Conservation (phyloP, 2,329 filamentous ascomycete genomes). For the Zasmidium cellare region DNA sequence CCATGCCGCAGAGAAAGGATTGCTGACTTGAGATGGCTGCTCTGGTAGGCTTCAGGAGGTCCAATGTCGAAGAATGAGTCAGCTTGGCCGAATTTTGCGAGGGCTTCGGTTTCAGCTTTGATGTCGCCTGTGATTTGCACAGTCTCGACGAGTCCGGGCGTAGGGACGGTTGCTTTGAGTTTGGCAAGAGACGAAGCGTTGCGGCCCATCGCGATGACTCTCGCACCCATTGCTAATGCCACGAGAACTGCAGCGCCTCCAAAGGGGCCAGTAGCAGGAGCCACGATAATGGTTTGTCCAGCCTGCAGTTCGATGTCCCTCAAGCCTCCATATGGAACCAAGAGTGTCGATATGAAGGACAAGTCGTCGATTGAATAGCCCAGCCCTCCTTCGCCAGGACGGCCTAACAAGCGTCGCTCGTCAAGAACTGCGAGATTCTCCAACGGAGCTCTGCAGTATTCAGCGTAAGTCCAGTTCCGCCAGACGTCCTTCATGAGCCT, state of each 20-base stretch:
- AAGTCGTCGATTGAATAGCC: conserved; percentile 49
- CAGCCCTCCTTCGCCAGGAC: conserved; percentile 16
- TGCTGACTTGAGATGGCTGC: conserved; percentile 44
- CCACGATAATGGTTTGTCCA: conserved; percentile 52
- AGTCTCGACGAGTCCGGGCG: conserved; percentile 33
- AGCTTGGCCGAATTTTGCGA: conserved; percentile 33
- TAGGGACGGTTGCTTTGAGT: neutral
- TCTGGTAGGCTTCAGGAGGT: conserved; percentile 39
- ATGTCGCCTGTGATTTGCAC: conserved; percentile 46
- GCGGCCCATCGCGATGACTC: conserved; percentile 44
- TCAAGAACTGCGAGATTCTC: conserved; percentile 39
- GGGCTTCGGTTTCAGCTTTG: conserved; percentile 36
- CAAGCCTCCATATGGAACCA: conserved; percentile 50
- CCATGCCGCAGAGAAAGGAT: conserved; percentile 39
- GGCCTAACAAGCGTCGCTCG: conserved; percentile 30
- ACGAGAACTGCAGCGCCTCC: conserved; percentile 50
- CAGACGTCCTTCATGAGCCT: conserved; percentile 39
- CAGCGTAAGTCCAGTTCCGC: conserved; percentile 40
- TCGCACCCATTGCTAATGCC: conserved; percentile 53
- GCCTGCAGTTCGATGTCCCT: conserved; percentile 37
- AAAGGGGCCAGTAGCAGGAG: conserved; percentile 50
- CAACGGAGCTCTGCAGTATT: conserved; percentile 38
- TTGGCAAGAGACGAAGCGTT: conserved; percentile 11
- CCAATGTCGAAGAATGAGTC: conserved; percentile 53
- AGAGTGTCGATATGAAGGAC: conserved; percentile 36